Evolutionary conservation across 2,329 filamentous ascomycete species (phyloP).

Genomic region (Rutstroemia sp.): DNA sequence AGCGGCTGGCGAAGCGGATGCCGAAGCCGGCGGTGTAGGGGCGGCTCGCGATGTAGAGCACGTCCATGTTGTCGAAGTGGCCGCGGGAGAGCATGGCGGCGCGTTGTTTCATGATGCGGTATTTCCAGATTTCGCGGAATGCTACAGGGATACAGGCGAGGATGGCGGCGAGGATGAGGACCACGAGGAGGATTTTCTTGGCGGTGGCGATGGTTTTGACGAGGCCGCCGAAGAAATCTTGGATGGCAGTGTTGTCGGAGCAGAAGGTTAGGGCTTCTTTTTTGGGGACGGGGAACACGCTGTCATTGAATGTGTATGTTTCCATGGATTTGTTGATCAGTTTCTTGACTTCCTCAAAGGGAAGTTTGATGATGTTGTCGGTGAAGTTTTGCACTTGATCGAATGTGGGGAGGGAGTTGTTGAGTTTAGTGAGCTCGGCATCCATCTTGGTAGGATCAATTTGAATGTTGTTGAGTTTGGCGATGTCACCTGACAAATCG

Average conservation of each 20-base stretch:
- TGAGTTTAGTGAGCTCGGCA: slow-evolving; percentile 62
- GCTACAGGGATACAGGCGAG: slow-evolving; percentile 72
- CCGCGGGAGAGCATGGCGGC: slow-evolving; percentile 57
- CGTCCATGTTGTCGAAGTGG: slow-evolving; percentile 74
- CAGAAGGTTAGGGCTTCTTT: slow-evolving; percentile 85
- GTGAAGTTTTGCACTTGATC: slow-evolving; percentile 77
- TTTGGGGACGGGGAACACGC: slow-evolving; percentile 71
- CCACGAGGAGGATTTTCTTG: slow-evolving; percentile 67
- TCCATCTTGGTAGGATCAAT: slow-evolving; percentile 61
- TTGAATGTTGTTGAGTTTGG: slow-evolving; percentile 61
- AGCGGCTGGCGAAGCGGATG: slow-evolving; percentile 58
- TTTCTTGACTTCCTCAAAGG: slow-evolving; percentile 73
- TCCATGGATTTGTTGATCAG: slow-evolving; percentile 65
- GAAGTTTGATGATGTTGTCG: slow-evolving; percentile 62
- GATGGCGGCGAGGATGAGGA: slow-evolving; percentile 64
- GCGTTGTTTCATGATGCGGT: slow-evolving; percentile 63
- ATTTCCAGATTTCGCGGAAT: slow-evolving; percentile 71
- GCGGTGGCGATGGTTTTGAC: slow-evolving; percentile 59
- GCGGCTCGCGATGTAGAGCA: slow-evolving; percentile 79
- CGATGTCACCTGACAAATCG: slow-evolving; percentile 57
- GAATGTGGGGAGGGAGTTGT: slow-evolving; percentile 75
- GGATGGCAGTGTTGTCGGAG: slow-evolving; percentile 73
- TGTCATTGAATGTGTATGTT: slow-evolving; percentile 69
- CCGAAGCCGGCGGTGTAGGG: slow-evolving; percentile 69
- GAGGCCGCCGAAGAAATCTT: slow-evolving; percentile 73